Evolutionary conservation across 2,329 filamentous ascomycete species (phyloP), one percentile per base, ranked within the genome.

Genomic region (Hymenoscyphus fructigenus): DNA sequence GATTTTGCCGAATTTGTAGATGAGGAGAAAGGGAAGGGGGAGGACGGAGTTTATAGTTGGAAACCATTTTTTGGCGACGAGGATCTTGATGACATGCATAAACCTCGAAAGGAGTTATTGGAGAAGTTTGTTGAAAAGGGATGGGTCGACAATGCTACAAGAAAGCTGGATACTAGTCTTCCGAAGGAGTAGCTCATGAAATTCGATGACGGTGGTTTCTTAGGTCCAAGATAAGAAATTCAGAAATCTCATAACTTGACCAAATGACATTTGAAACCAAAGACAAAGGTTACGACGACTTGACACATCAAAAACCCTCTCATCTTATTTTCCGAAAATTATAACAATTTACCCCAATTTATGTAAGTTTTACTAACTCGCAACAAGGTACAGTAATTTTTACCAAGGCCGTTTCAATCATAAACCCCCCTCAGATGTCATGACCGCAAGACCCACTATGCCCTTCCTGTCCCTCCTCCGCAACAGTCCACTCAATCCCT

Each of bases 361-460:
- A 20, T 47, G 17, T 20, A 20, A 2, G 12, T 23, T 47, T 2
- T 44, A 5, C 41, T n/a, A 50, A 23, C 5, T 10, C 3, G 9
- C 4, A 9, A 23, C 5, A 20, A 20, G 20, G 15, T 26, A 53
- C 47, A 26, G 26, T 53, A 28, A 15, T 23, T 32, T 50, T 53
- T 26, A 23, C 20, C 20, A 14, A 14, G 20, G 23, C 44, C 44
- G 23, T 12, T 26, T 38, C 34, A 38, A 26, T 50, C 23, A 26
- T 50, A 23, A 50, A 20, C 6, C 23, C n/a, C n/a, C 41, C 28
- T 29, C 60, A 66, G 7, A 57, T 50, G 29, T 61, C 61, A 20
- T 66, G 64, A 28, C 61, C 64, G 50, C 64, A 66, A 41, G 57
- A 61, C 5, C 32, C 60, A 14, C 47, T 34, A 44, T 63, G 57